Base-by-base conservation (phyloP, 345 rosid species). In the Noccaea bulbosa region DNA sequence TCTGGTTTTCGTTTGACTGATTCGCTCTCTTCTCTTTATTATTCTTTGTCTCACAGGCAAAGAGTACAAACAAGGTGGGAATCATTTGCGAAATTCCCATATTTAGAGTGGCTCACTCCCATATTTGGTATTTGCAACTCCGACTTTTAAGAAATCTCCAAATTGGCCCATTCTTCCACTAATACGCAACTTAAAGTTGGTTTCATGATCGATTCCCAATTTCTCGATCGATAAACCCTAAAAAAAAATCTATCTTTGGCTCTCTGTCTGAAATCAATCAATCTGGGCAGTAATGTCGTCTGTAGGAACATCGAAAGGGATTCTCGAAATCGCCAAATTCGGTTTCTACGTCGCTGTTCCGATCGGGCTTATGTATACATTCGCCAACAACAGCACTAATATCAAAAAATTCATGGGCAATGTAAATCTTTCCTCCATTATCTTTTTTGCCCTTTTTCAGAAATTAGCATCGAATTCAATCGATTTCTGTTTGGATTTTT, bases 321-420 rank as follows among this genome's bases (percentile, higher is more conserved):
- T 91, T 64, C 71, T 93, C 27, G 97, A 91, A 84, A 85, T 91
- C 57, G 96, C 79, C 32, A 93, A 93, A 74, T 88, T 93, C 38
- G 94, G 97, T 34, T 37, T 89, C 5, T 93, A 91, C 55, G 85
- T 91, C 41, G n/a, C 82, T 0, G 69, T 91, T 51, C 98, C 97
- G 0, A 62, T 89, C 67, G 60, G 83, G 37, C 94, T 91, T 4
- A 91, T 91, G 97, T 88, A 85, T 77, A 30, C 85, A 40, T 91
- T 91, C 81, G 92, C 97, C 69, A 83, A 83, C 83, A 88, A 89
- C 77, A 72, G 89, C 80, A 83, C 87, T 79, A 87, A 91, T 70
- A 64, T 91, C 82, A 86, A 89, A 81, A 87, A 85, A 71, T 72
- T 93, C 81, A 91, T 89, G 89, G 96, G 98, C 48, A 83, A 85